Evolutionary conservation across 208 protist species (phyloP).

Genomic region (Balamuthia mandrillaris): DNA sequence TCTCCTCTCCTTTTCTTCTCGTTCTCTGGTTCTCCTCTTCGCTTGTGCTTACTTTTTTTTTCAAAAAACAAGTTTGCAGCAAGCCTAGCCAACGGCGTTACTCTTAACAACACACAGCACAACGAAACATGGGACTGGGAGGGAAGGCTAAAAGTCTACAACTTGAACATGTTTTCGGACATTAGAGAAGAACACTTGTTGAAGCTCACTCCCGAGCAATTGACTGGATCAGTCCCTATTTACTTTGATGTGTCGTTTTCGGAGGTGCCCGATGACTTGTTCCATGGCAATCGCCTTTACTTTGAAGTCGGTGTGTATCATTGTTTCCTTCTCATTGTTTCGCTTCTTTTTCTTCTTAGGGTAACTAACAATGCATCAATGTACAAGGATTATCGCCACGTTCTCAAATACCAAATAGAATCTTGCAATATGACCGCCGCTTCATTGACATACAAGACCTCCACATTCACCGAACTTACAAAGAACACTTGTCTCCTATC

Average conservation of each 20-base stretch:
- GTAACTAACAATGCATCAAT: no score
- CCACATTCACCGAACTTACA: background rate
- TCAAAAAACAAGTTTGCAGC: no score
- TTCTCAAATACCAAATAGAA: background rate
- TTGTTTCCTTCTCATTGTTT: background rate
- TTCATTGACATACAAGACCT: conserved; percentile 21
- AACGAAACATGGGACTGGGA: no score
- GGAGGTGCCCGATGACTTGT: background rate
- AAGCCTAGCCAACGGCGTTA: no score
- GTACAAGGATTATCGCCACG: background rate
- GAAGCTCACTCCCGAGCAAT: background rate
- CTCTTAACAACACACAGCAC: no score
- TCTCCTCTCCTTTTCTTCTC: no score
- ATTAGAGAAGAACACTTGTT: background rate
- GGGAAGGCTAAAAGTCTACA: no score
- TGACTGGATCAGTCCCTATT: background rate
- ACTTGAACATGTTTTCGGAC: no score
- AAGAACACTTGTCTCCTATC: background rate
- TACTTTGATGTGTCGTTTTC: background rate
- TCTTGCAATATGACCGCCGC: background rate
- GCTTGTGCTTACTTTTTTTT: no score
- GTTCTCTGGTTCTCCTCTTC: no score
- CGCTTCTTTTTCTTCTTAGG: background rate
- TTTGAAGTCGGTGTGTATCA: background rate
- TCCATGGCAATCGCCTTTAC: conserved; percentile 21